Evolutionary conservation across 768 basidiomycete species (phyloP), one percentile per base, ranked within the genome.

Genomic region (Suillus lakei): DNA sequence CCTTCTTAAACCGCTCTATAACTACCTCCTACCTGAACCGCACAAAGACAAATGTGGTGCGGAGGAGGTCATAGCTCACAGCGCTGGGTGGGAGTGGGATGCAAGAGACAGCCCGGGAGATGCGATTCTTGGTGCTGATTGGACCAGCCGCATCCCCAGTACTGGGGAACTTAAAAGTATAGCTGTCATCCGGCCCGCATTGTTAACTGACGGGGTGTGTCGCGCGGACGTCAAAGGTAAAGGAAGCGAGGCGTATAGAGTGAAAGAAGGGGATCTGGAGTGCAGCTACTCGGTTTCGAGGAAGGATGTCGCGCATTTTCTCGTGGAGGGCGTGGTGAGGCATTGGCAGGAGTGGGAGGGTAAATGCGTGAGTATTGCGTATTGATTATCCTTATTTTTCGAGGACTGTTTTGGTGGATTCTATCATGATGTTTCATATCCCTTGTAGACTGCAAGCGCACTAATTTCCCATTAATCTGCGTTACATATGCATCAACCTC

Each of bases 241-340:
- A 1, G 23, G 32, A 26, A 26, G 18, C 28, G 44, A 12, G 16
- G 71, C 80, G 0, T 90, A 90, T 72, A 70, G 78, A 26, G 81
- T 82, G 12, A 77, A 75, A 15, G 84, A 81, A 38, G 77, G 72
- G 21, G 81, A 86, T n/a, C 13, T 85, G 13, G 7, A 39, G 4
- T 64, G 73, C 15, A 78, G 78, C 4, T 91, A 81, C 70, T 83
- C 83, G n/a, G 71, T 91, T 4, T 88, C 88, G 43, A 81, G 89
- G 70, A 80, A 78, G 69, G 90, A 91, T 70, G 86, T 88, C 2
- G 87, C 85, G 0, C 88, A 91, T 77, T 91, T 91, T 73, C 70
- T 91, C 16, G 84, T 81, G 4, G 83, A 89, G 56, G 79, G 75
- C 0, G 69, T 83, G 23, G 48, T 80, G 26, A 76, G 77, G 59